phyloP scores from a whole-genome alignment of 345 rosid species.

The Eucalyptus virginea region DNA sequence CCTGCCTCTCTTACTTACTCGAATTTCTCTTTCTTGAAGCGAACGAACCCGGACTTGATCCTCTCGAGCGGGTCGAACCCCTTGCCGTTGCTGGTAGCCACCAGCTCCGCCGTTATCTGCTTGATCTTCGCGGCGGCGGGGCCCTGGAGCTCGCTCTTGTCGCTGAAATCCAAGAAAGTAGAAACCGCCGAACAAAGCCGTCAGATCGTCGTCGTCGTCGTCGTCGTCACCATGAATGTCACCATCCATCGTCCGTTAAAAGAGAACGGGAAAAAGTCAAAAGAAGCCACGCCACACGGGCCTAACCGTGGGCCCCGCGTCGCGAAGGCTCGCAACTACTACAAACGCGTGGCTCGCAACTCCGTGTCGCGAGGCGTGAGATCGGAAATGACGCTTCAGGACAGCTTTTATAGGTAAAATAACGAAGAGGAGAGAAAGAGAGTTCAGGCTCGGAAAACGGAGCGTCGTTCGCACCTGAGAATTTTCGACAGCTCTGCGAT shows the following conservation, averaged over 20 bases:
- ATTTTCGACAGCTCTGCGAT: conserved; percentile 67
- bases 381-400: background rate
- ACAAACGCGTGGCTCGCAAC: background rate
- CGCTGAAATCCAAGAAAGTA: conserved; percentile 20
- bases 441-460: background rate
- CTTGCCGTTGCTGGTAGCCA: conserved; percentile 19
- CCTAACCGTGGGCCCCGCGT: background rate
- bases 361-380: background rate
- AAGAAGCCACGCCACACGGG: background rate
- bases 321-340: background rate
- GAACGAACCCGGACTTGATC: conserved; percentile 61
- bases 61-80: conserved; percentile 40
- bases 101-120: conserved; percentile 67
- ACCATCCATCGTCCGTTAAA: background rate
- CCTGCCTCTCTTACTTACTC: conserved; percentile 30
- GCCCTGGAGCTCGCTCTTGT: conserved; percentile 45
- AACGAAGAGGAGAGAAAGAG: background rate
- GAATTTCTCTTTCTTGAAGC: conserved; percentile 68
- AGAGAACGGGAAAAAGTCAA: background rate
- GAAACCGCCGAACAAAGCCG: background rate
- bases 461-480: conserved; percentile 38
- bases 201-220: background rate
- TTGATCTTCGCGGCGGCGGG: conserved; percentile 80
- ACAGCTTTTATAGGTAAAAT: background rate
- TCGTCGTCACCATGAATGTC: background rate